Conservation (phyloP, 176 grass and related monocot species). For the Secale cereale region DNA sequence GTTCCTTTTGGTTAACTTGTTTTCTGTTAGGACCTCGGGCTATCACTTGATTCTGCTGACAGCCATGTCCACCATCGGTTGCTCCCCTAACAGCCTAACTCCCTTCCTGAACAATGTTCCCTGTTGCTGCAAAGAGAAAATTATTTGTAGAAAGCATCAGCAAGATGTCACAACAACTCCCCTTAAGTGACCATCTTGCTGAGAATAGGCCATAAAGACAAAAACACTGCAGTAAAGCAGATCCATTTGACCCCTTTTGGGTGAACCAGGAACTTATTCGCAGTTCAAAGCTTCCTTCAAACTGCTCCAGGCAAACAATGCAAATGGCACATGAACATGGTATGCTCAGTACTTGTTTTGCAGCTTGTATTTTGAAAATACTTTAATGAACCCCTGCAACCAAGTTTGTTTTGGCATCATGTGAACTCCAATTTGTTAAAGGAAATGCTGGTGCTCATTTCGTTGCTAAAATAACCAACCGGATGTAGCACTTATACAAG, state of each 20-base stretch:
- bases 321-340: background rate
- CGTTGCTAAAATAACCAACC: background rate
- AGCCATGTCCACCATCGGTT: background rate
- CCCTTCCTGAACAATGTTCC: background rate
- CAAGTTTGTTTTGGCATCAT: slow-evolving; percentile 2
- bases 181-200: background rate
- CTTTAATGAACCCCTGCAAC: background rate
- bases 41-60: background rate
- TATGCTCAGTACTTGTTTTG: background rate
- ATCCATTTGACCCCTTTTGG: background rate
- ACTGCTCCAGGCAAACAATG: slow-evolving; percentile 2
- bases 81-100: background rate
- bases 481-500: background rate
- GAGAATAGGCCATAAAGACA: background rate
- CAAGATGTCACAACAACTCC: background rate
- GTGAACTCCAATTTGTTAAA: background rate
- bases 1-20: background rate
- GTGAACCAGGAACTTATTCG: background rate
- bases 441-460: background rate
- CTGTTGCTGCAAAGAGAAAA: background rate
- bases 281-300: background rate
- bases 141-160: background rate
- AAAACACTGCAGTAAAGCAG: background rate
- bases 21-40: background rate
- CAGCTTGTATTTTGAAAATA: background rate